These are phyloP conservation scores for Triticum aestivum DNA, from an alignment of 176 grass and related monocot genomes.

Conservation along the genomic window IWGSC_CS_RefSeq_v2.1 NC_057814.1:621477317-621477816, in stretches of 20 bases:
- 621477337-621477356: slow-evolving; percentile 64
- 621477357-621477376: slow-evolving; percentile 74
- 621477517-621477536: slow-evolving; percentile 80
- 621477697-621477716: slow-evolving; percentile 88
- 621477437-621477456: slow-evolving; percentile 85
- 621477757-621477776: slow-evolving; percentile 80
- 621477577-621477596: slow-evolving; percentile 69
- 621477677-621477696: slow-evolving; percentile 72
- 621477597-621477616: slow-evolving; percentile 88
- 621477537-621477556: slow-evolving; percentile 46
- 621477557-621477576: slow-evolving; percentile 54
- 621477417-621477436: slow-evolving; percentile 57
- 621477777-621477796: slow-evolving; percentile 97
- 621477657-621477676: slow-evolving; percentile 77
- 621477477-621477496: slow-evolving; percentile 62
- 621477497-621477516: slow-evolving; percentile 84
- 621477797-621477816: slow-evolving; percentile 75
- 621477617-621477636: slow-evolving; percentile 75
- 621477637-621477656: slow-evolving; percentile 87
- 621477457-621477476: slow-evolving; percentile 69
- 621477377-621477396: slow-evolving; percentile 68
- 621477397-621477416: slow-evolving; percentile 92
- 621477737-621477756: slow-evolving; percentile 41
- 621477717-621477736: slow-evolving; percentile 51
- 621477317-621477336: slow-evolving; percentile 69